phyloP scores from a whole-genome alignment of 1,284 basidiomycete genomes.

The Cutaneotrichosporon sp. region DNA sequence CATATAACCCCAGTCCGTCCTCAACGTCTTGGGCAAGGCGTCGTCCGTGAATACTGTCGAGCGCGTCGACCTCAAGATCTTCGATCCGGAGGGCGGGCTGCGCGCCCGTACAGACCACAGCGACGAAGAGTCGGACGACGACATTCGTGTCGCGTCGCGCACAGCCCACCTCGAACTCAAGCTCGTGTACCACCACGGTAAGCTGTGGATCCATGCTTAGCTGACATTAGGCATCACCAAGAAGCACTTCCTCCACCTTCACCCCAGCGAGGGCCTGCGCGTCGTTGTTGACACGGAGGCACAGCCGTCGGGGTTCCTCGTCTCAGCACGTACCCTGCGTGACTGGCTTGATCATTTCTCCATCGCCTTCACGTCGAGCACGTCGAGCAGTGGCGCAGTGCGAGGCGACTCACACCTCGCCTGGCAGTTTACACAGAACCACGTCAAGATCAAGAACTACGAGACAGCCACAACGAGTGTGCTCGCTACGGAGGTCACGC shows the following conservation, averaged over 20 bases:
- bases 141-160: slow-evolving; percentile 15
- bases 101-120: slow-evolving; percentile 13
- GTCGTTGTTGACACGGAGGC: slow-evolving; percentile 47
- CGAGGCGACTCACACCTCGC: slow-evolving; percentile 45
- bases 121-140: slow-evolving; percentile 23
- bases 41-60: slow-evolving; percentile 42
- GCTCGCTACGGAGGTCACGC: slow-evolving; percentile 48
- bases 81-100: slow-evolving; percentile 38
- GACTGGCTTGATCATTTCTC: slow-evolving; percentile 53
- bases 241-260: slow-evolving; percentile 50
- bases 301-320: slow-evolving; percentile 44
- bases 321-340: slow-evolving; percentile 42
- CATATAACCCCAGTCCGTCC: slow-evolving; percentile 40
- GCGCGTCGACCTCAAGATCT: slow-evolving; percentile 46
- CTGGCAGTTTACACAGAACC: slow-evolving; percentile 45
- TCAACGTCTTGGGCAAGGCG: slow-evolving; percentile 46
- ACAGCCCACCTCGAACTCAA: slow-evolving; percentile 33
- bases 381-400: slow-evolving; percentile 15
- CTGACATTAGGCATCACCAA: slow-evolving; percentile 44
- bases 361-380: slow-evolving; percentile 27
- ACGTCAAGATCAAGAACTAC: slow-evolving; percentile 49
- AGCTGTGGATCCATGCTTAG: background rate
- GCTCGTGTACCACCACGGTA: slow-evolving; percentile 51
- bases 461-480: slow-evolving; percentile 26
- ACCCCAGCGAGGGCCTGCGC: slow-evolving; percentile 43